Evolutionary conservation across 495 filamentous ascomycete genomes (phyloP).

Genomic region (Podospora pseudocomata): DNA sequence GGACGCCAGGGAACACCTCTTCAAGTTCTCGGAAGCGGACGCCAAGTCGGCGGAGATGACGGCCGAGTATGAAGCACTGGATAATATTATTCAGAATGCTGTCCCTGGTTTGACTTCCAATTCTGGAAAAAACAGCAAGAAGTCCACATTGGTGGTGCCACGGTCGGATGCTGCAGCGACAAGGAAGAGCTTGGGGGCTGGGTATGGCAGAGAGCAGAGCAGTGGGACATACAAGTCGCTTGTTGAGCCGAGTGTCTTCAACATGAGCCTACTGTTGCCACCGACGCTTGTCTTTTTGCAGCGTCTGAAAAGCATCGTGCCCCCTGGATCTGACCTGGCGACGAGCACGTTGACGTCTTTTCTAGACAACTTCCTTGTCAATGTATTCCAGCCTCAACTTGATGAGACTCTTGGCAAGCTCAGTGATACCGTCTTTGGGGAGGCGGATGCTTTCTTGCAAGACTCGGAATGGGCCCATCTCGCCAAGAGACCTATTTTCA

Average conservation of each 20-base stretch:
- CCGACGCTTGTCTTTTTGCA: constrained; percentile 93
- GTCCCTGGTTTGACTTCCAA: constrained; percentile 90
- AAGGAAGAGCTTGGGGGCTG: constrained; percentile 35
- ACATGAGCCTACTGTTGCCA: constrained; percentile 89
- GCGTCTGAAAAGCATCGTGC: constrained; percentile 86
- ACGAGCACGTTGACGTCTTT: constrained; percentile 89
- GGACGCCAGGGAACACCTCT: constrained; percentile 72
- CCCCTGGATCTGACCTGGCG: constrained; percentile 74
- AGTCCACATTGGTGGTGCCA: constrained; percentile 33
- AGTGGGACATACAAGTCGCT: constrained; percentile 63
- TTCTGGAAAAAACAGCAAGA: constrained; percentile 56
- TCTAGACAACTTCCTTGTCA: constrained; percentile 95
- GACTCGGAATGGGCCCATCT: constrained; percentile 76
- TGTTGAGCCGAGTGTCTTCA: constrained; percentile 94
- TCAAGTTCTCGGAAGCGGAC: constrained; percentile 84
- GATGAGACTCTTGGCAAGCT: constrained; percentile 93
- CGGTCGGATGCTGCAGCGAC: constrained; percentile 30
- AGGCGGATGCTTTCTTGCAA: constrained; percentile 81
- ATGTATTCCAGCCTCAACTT: constrained; percentile 94
- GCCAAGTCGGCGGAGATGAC: constrained; percentile 67
- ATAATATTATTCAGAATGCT: constrained; percentile 82
- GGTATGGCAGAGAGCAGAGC: constrained; percentile 31
- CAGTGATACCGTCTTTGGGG: constrained; percentile 75
- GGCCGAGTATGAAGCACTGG: constrained; percentile 83
- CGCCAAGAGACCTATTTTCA: constrained; percentile 83